phyloP scores from a whole-genome alignment of 2,329 filamentous ascomycete species.

The Trichoderma sp. region DNA sequence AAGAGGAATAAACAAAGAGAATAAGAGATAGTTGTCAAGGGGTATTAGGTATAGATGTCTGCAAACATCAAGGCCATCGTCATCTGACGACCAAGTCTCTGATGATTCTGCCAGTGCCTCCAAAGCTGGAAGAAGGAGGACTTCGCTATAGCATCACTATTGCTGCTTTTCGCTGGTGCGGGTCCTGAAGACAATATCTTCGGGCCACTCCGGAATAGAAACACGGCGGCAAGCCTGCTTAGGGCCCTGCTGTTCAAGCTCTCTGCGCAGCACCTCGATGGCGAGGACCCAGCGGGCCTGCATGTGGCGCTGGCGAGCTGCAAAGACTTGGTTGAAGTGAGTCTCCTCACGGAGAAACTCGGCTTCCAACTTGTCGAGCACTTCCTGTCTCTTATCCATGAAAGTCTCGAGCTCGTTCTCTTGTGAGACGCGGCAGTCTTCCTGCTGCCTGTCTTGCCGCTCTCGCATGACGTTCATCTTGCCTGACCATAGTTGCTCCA shows the following conservation, averaged over 20 bases:
- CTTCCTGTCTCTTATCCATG: conserved; percentile 50
- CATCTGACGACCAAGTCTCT: background rate
- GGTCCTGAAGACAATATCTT: conserved; percentile 20
- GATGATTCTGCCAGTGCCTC: background rate
- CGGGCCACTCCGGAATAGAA: conserved; percentile 41
- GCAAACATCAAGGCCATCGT: background rate
- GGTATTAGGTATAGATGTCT: background rate
- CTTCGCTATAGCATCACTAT: background rate
- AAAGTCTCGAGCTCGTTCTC: conserved; percentile 55
- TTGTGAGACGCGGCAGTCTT: conserved; percentile 60
- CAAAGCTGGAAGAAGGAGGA: background rate
- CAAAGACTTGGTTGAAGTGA: conserved; percentile 50
- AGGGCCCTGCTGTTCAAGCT: conserved; percentile 51
- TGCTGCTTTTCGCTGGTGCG: background rate
- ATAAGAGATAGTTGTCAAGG: background rate
- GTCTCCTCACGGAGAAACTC: conserved; percentile 56
- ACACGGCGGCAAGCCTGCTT: conserved; percentile 49
- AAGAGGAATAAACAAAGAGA: background rate
- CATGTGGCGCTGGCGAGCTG: conserved; percentile 50
- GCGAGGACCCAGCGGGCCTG: conserved; percentile 56
- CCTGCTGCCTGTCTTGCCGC: conserved; percentile 63
- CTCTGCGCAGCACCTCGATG: conserved; percentile 57
- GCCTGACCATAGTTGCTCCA: conserved; percentile 61
- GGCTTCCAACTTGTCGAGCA: conserved; percentile 53
- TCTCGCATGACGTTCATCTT: conserved; percentile 70